phyloP scores from a whole-genome alignment of 176 grass and related monocot species.

The Avena atlantica region DNA sequence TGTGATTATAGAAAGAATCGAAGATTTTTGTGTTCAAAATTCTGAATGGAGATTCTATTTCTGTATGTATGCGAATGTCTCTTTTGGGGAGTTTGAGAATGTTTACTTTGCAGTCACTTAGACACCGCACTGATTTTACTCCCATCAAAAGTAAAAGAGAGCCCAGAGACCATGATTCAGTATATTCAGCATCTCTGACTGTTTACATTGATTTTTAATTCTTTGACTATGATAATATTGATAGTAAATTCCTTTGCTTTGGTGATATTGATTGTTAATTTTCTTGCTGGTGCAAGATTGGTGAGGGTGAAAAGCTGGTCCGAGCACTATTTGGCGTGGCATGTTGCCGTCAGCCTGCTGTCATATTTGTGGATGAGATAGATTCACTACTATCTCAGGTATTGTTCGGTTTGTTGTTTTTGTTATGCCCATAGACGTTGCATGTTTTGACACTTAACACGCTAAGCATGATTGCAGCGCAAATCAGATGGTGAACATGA shows the following conservation, averaged over 20 bases:
- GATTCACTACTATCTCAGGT: conserved; percentile 96
- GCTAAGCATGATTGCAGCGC: conserved; percentile 70
- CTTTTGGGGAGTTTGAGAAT: background rate
- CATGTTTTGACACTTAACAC: conserved; percentile 38
- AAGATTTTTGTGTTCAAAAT: background rate
- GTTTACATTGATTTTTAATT: background rate
- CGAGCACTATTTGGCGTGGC: conserved; percentile 97
- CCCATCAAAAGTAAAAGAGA: background rate
- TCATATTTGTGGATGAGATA: conserved; percentile 98
- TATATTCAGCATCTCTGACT: background rate
- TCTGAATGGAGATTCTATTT: conserved; percentile 7
- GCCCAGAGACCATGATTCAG: background rate
- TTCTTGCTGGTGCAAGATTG: conserved; percentile 76
- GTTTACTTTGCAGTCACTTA: conserved; percentile 15
- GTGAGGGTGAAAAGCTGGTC: conserved; percentile 96
- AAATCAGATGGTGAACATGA: conserved; percentile 98
- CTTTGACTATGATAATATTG: background rate
- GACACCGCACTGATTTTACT: background rate
- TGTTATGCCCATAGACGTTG: conserved; percentile 36
- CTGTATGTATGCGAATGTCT: background rate
- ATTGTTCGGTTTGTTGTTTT: conserved; percentile 31
- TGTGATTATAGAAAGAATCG: background rate
- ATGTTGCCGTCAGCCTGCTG: conserved; percentile 90
- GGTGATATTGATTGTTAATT: conserved; percentile 13
- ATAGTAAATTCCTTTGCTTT: conserved; percentile 30